Base-by-base conservation (phyloP, 2,329 filamentous ascomycete species). In the Amylocarpus encephaloides region DNA sequence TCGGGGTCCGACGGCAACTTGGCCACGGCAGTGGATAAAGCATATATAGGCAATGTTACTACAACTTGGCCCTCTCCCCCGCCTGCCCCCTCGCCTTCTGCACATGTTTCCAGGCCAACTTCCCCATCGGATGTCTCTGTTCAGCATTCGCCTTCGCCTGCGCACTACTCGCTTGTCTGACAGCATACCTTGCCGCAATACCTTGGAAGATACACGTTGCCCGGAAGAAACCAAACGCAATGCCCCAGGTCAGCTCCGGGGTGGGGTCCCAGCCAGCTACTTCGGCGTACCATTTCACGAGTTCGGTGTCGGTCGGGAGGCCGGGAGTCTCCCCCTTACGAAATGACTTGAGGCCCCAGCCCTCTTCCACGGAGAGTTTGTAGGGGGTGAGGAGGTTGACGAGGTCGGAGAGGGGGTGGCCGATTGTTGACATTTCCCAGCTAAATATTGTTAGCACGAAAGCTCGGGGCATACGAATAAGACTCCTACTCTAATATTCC, bases 381-480 rank as follows among this genome's bases (percentile, higher is more conserved):
- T 72, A 78, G 7, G 76, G 76, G 6, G 72, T 73, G 22, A 83
- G 68, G 15, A 97, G 74, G 69, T 97, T 97, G 67, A 84, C 83
- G 36, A 97, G 73, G 66, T 98, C 93, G 5, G 87, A 92, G 18
- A 97, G 78, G 1, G 93, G 93, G 67, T 98, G 92, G n/a, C 93
- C 93, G 48, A 96, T 84, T 0, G 93, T 97, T 33, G 89, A 90
- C 89, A 98, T 95, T 73, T 97, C 93, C 92, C 92, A 97, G 71
- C 78, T 81, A 16, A 33, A 33, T 36, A 11, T 16, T 15, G 46
- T 51, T 38, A 47, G 36, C 22, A 53, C 18, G 12, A 26, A 11
- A 29, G 42, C n/a, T 39, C 3, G 35, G 11, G 32, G 19, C 19
- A 19, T 40, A n/a, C n/a, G 15, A 12, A 16, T 2, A 44, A 12